phyloP scores from a whole-genome alignment of 495 filamentous ascomycete species.

The Rostrohypoxylon terebratum region DNA sequence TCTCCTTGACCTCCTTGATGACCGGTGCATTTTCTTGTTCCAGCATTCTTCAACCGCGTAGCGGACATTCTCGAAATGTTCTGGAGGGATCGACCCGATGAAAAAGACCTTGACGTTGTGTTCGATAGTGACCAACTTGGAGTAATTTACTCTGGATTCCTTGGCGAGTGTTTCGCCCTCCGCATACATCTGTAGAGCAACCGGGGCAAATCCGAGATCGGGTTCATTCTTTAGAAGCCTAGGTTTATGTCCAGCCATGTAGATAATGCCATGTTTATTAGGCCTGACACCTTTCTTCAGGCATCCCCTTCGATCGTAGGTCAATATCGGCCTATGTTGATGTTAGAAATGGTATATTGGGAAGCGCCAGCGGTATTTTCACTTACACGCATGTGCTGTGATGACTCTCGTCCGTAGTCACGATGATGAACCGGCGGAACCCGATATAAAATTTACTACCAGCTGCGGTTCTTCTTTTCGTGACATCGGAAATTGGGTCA shows the following conservation, averaged over 20 bases:
- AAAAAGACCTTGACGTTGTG: conserved; percentile 63
- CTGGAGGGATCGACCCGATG: conserved; percentile 51
- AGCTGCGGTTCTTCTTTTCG: conserved; percentile 42
- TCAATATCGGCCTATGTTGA: conserved; percentile 58
- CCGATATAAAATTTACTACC: conserved; percentile 57
- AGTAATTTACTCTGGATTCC: conserved; percentile 61
- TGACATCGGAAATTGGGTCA: conserved; percentile 48
- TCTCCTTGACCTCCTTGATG: conserved; percentile 49
- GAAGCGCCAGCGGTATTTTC: background rate
- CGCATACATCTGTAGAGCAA: conserved; percentile 51
- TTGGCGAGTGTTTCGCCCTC: conserved; percentile 56
- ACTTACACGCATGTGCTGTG: conserved; percentile 65
- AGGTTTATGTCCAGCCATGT: conserved; percentile 47
- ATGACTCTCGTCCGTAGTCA: conserved; percentile 59
- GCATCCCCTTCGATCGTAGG: conserved; percentile 59
- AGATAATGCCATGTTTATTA: conserved; percentile 60
- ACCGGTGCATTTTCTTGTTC: conserved; percentile 53
- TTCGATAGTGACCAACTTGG: conserved; percentile 61
- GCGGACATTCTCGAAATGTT: conserved; percentile 52
- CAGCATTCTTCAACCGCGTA: conserved; percentile 61
- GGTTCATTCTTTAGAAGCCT: conserved; percentile 53
- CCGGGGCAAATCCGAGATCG: conserved; percentile 55
- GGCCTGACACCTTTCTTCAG: conserved; percentile 60
- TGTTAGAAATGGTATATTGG: background rate
- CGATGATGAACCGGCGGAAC: conserved; percentile 61